Evolutionary conservation across 23 red algal species (phyloP).

Genomic region (Gracilaria gracilis): DNA sequence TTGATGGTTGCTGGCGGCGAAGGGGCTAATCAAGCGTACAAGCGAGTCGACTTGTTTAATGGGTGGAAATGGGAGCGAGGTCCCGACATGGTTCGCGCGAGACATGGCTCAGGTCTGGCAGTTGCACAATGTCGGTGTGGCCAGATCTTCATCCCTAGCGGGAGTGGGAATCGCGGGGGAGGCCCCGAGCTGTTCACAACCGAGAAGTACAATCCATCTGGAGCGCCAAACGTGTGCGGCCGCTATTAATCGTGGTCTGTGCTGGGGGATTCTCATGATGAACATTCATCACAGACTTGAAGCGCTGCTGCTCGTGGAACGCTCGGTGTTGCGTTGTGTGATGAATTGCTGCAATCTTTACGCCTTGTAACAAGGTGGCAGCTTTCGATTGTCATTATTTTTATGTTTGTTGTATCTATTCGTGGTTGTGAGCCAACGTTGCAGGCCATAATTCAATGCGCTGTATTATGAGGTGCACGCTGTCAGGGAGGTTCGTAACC

Average conservation of each 20-base stretch:
- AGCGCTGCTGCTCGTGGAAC: no score
- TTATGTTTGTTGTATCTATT: conserved; percentile 2
- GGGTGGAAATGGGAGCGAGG: conserved; percentile 8
- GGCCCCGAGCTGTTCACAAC: conserved; percentile 57
- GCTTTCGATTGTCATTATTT: neutral
- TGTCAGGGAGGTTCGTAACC: conserved; percentile 11
- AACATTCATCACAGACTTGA: no score
- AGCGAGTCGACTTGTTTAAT: conserved; percentile 46
- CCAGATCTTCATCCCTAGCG: conserved; percentile 70
- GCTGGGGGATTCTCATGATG: neutral
- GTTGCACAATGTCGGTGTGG: conserved; percentile 52
- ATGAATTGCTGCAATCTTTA: conserved; percentile 1
- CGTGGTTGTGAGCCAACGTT: neutral
- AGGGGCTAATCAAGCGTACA: conserved; percentile 53
- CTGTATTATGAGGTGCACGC: no score
- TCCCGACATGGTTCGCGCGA: conserved; percentile 8
- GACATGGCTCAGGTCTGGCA: conserved; percentile 66
- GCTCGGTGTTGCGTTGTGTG: neutral
- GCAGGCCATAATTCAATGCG: no score
- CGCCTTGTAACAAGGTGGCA: neutral
- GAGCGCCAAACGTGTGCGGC: conserved; percentile 29
- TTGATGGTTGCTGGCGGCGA: conserved; percentile 77
- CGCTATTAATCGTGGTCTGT: conserved; percentile 27
- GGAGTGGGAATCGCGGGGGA: conserved; percentile 60
- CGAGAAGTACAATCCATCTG: conserved; percentile 56